Conservation (phyloP, 1,139 yeast species). For the Zygotorulaspora mrakii region DNA sequence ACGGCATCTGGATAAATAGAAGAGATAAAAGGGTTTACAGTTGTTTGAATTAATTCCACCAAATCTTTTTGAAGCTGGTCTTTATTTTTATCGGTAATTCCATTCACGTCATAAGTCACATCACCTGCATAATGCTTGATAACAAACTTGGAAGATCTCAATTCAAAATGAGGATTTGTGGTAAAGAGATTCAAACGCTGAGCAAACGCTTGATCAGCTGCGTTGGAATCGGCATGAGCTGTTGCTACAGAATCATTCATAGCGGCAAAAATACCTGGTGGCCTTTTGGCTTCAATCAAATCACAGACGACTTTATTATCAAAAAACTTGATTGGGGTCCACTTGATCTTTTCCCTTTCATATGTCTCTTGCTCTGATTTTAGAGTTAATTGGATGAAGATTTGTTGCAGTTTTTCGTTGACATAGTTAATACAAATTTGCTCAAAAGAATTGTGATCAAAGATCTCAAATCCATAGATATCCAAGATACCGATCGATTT, state of each 20-base stretch:
- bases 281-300: constrained; percentile 87
- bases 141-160: constrained; percentile 81
- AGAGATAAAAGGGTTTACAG: constrained; percentile 62
- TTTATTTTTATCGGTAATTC: constrained; percentile 96
- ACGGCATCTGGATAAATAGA: constrained; percentile 76
- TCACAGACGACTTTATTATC: constrained; percentile 97
- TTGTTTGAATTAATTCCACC: constrained; percentile 69
- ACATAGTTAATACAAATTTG: constrained; percentile 96
- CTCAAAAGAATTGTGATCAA: constrained; percentile 94
- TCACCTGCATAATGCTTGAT: constrained; percentile 98
- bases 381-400: constrained; percentile 88
- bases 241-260: constrained; percentile 96
- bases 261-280: constrained; percentile 96
- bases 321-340: constrained; percentile 97
- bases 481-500: constrained; percentile 92
- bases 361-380: constrained; percentile 98
- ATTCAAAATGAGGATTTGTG: constrained; percentile 81
- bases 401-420: constrained; percentile 94
- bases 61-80: constrained; percentile 90
- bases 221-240: constrained; percentile 95
- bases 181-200: constrained; percentile 86
- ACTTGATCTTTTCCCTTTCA: constrained; percentile 87
- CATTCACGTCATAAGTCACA: constrained; percentile 83
- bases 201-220: constrained; percentile 95
- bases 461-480: constrained; percentile 97